Evolutionary conservation across 2,329 filamentous ascomycete genomes (phyloP).

Genomic region (Cadophora gregata): DNA sequence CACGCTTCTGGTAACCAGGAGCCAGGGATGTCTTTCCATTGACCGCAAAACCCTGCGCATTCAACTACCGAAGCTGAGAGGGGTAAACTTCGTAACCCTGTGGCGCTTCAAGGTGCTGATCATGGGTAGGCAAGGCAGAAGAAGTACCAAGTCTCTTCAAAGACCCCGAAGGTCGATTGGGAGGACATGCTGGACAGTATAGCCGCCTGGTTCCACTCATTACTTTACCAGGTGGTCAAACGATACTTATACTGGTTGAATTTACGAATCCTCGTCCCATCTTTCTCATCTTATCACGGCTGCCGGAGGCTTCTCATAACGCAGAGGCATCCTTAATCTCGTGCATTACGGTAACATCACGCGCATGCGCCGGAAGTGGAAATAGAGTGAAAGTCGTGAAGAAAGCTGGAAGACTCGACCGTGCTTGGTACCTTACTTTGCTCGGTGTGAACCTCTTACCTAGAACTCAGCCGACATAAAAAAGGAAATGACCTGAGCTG

Average conservation of each 20-base stretch:
- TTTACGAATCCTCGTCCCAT: conserved; percentile 14
- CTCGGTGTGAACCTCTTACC: background rate
- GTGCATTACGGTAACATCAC: conserved; percentile 14
- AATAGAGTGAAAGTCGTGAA: conserved; percentile 14
- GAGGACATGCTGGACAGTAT: conserved; percentile 25
- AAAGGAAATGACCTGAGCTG: background rate
- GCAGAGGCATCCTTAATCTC: background rate
- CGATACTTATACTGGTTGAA: conserved; percentile 1
- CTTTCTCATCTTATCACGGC: conserved; percentile 5
- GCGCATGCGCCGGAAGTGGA: conserved; percentile 21
- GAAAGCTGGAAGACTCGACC: background rate
- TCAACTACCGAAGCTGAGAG: conserved; percentile 18
- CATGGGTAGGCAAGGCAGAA: conserved; percentile 6
- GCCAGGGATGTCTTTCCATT: conserved; percentile 18
- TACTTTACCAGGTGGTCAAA: conserved; percentile 22
- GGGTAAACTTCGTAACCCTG: conserved; percentile 5
- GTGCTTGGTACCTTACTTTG: conserved; percentile 11
- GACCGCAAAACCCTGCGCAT: background rate
- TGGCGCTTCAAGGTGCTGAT: conserved; percentile 10
- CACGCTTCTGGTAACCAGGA: conserved; percentile 24
- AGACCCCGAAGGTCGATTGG: conserved; percentile 18
- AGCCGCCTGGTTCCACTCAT: conserved; percentile 24
- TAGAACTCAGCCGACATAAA: background rate
- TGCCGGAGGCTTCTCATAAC: background rate
- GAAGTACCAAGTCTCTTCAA: background rate